Evolutionary conservation across 768 basidiomycete genomes (phyloP).

Genomic region (Suillus variegatus): DNA sequence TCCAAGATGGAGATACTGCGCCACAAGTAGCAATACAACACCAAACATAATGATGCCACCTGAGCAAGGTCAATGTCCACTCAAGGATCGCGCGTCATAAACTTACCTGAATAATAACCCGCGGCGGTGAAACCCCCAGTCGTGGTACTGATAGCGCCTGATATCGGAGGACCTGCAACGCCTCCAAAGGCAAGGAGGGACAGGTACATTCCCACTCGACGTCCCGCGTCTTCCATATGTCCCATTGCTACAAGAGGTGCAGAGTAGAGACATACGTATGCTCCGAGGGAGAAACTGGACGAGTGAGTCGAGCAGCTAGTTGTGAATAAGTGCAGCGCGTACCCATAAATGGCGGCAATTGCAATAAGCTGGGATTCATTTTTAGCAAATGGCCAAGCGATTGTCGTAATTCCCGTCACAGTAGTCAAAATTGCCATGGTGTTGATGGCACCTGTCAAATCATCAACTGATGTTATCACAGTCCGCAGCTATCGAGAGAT

Average conservation of each 20-base stretch:
- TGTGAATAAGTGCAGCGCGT: slow-evolving; percentile 17
- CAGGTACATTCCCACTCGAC: slow-evolving; percentile 64
- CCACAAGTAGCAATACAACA: slow-evolving; percentile 40
- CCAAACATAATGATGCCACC: slow-evolving; percentile 44
- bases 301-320: background rate
- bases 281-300: slow-evolving; percentile 58
- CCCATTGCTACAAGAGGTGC: slow-evolving; percentile 63
- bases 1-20: slow-evolving; percentile 42
- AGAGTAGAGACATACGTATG: slow-evolving; percentile 55
- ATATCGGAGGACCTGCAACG: slow-evolving; percentile 70
- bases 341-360: slow-evolving; percentile 69
- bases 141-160: slow-evolving; percentile 61
- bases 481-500: slow-evolving; percentile 8
- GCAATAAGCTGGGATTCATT: slow-evolving; percentile 47
- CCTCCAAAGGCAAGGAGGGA: slow-evolving; percentile 65
- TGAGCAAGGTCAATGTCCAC: slow-evolving; percentile 6
- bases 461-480: background rate
- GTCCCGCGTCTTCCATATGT: slow-evolving; percentile 52
- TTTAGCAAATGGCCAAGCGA: slow-evolving; percentile 67
- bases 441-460: slow-evolving; percentile 59
- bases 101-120: slow-evolving; percentile 43
- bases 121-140: slow-evolving; percentile 45
- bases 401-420: slow-evolving; percentile 58
- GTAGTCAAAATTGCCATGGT: slow-evolving; percentile 65
- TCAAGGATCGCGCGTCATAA: background rate